Evolutionary conservation across 225 moss, liverwort and hornwort genomes (phyloP).

Genomic region (Polytrichum commune): DNA sequence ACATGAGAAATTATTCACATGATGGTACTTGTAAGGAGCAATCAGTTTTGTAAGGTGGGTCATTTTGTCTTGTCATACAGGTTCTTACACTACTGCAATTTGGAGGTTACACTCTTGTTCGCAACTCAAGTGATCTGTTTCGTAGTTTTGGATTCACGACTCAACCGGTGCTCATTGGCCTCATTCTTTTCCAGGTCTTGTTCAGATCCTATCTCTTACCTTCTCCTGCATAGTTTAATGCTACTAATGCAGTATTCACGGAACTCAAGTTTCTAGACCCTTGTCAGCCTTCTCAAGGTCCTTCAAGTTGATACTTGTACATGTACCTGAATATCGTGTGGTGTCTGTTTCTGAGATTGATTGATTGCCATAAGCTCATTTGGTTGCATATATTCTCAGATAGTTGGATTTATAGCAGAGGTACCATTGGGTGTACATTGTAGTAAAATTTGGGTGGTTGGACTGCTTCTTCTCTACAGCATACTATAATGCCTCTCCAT

Average conservation of each 20-base stretch:
- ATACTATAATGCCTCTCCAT: conserved; percentile 72
- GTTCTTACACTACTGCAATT: conserved; percentile 90
- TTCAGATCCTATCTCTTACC: background rate
- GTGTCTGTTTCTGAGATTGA: too few species aligned
- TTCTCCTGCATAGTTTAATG: background rate
- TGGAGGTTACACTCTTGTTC: conserved; percentile 87
- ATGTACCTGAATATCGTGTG: too few species aligned
- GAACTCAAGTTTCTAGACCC: too few species aligned
- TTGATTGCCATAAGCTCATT: background rate
- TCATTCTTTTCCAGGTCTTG: conserved; percentile 82
- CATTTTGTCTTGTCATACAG: conserved; percentile 19
- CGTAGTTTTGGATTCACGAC: conserved; percentile 86
- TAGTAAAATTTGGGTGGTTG: too few species aligned
- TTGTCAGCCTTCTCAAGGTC: too few species aligned
- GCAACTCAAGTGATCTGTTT: conserved; percentile 79
- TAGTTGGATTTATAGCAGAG: background rate
- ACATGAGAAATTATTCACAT: too few species aligned
- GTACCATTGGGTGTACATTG: too few species aligned
- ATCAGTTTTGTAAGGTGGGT: background rate
- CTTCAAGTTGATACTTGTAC: too few species aligned
- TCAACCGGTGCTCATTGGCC: conserved; percentile 88
- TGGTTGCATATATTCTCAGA: background rate
- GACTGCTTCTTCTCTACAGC: conserved; percentile 26
- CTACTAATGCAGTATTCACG: too few species aligned
- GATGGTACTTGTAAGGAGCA: too few species aligned